Evolutionary conservation across 2,329 filamentous ascomycete genomes (phyloP).

Genomic region (Clonostachys solani): DNA sequence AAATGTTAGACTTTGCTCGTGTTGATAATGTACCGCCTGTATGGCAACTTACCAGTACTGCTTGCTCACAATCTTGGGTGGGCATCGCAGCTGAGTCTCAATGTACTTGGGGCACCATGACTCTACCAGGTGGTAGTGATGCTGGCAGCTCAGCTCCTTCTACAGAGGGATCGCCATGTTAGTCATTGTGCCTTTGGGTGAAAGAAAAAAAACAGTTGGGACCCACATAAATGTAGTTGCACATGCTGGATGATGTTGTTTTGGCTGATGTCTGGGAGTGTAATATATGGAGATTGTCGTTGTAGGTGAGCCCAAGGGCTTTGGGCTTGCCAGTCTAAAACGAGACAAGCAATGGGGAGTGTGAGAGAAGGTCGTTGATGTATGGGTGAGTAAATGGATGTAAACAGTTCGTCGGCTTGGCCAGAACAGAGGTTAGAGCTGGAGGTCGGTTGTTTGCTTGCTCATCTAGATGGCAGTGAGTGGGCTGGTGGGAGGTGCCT

Average conservation of each 20-base stretch:
- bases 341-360: too few relatives aligned
- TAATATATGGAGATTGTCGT: too few relatives aligned
- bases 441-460: too few relatives aligned
- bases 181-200: background rate
- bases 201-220: background rate
- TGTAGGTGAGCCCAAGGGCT: too few relatives aligned
- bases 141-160: conserved; percentile 47
- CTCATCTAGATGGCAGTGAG: too few relatives aligned
- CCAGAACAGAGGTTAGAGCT: too few relatives aligned
- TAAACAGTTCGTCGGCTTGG: too few relatives aligned
- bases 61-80: conserved; percentile 36
- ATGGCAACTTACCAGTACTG: conserved; percentile 33
- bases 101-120: conserved; percentile 41
- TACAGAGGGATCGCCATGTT: conserved; percentile 11
- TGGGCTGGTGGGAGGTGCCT: too few relatives aligned
- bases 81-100: conserved; percentile 35
- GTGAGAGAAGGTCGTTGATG: too few relatives aligned
- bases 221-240: conserved; percentile 46
- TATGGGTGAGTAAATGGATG: too few relatives aligned
- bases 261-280: too few relatives aligned
- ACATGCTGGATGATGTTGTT: conserved; percentile 27
- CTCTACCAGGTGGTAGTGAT: conserved; percentile 44
- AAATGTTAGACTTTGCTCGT: background rate
- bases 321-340: too few relatives aligned
- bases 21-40: background rate